Conservation (phyloP, 75 land plant genomes). For the Picea sitchensis region DNA sequence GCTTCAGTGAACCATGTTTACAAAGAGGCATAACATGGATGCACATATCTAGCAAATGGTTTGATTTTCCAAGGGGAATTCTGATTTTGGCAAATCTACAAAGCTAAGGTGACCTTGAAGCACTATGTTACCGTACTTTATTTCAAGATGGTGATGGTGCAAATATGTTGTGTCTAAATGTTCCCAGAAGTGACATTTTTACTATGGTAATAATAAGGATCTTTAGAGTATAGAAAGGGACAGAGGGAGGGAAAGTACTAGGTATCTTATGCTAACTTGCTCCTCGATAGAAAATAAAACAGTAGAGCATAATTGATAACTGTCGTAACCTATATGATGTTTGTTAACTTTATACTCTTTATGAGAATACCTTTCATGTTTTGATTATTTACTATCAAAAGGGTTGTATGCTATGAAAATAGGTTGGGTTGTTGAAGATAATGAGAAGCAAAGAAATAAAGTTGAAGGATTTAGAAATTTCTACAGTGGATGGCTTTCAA, state of each 20-base stretch:
- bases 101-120: too few species aligned
- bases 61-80: too few species aligned
- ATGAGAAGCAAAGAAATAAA: constrained; percentile 64
- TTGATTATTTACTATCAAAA: background rate
- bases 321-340: background rate
- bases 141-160: too few species aligned
- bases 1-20: too few species aligned
- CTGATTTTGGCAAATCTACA: too few species aligned
- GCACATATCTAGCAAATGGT: too few species aligned
- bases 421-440: constrained; percentile 77
- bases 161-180: background rate
- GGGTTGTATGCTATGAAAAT: background rate
- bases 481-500: constrained; percentile 98
- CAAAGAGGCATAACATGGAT: too few species aligned
- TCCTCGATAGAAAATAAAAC: background rate
- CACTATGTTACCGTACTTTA: too few species aligned
- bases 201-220: background rate
- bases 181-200: background rate
- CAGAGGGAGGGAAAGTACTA: background rate
- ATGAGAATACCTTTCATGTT: too few species aligned
- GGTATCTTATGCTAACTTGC: background rate
- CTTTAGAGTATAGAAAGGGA: background rate
- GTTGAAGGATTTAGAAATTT: constrained; percentile 82
- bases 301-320: background rate
- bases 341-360: background rate